Conservation (phyloP, 768 basidiomycete genomes). For the Solioccasus polychromus region DNA sequence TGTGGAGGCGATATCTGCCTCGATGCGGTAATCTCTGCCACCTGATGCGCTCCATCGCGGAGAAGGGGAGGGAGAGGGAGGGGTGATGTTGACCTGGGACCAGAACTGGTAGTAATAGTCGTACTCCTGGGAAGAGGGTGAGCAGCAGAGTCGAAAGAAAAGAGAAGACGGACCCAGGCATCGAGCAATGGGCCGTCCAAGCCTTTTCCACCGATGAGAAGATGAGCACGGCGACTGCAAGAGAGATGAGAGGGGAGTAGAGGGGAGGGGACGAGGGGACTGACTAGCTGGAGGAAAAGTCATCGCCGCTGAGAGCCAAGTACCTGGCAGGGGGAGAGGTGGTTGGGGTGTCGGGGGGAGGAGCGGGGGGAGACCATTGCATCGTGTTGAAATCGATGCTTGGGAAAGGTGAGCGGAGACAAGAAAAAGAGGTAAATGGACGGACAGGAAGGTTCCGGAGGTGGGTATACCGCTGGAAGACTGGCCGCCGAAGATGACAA, state of each 20-base stretch:
- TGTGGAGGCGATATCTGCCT: constrained; percentile 28
- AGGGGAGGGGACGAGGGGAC: constrained; percentile 29
- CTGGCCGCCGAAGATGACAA: constrained; percentile 77
- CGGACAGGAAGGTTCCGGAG: constrained; percentile 67
- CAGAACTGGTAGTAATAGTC: constrained; percentile 78
- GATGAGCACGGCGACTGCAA: constrained; percentile 68
- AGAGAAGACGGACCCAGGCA: constrained; percentile 58
- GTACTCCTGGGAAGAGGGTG: constrained; percentile 53
- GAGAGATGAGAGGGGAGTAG: constrained; percentile 13
- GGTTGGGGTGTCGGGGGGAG: constrained; percentile 47
- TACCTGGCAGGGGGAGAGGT: constrained; percentile 59
- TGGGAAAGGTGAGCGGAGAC: constrained; percentile 4
- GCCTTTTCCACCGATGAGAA: constrained; percentile 71
- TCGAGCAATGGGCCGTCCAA: constrained; percentile 58
- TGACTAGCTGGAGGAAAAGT: constrained; percentile 82
- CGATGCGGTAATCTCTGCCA: constrained; percentile 62
- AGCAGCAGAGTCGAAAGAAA: constrained; percentile 1
- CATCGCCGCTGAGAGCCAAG: constrained; percentile 60
- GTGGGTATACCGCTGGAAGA: constrained; percentile 61
- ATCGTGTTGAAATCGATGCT: constrained; percentile 64
- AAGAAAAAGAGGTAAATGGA: constrained; percentile 1
- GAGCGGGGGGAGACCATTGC: constrained; percentile 56
- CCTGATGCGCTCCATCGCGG: constrained; percentile 72
- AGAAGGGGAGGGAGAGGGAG: constrained; percentile 54
- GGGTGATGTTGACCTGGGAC: constrained; percentile 53